Percentiles rank a stretch among this genome's conserved stretches.
Conservation (phyloP, 371 early-diverging fungal species). For the Neoconidiobolus thromboides region DNA sequence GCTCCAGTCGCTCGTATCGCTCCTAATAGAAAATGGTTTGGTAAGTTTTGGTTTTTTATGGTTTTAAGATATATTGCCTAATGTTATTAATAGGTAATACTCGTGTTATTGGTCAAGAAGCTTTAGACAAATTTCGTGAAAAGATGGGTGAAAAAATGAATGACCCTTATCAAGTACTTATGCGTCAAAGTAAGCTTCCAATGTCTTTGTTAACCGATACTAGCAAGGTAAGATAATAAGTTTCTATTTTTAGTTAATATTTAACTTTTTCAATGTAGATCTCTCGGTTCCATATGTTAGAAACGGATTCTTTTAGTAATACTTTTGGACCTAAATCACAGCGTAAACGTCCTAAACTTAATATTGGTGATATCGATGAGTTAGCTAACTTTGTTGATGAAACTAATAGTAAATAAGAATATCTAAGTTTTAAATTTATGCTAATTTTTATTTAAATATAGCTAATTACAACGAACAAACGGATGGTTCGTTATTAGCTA, state of each 20-base stretch:
- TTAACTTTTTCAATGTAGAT: slow-evolving; percentile 42
- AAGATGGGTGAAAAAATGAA: slow-evolving; percentile 73
- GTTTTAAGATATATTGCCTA: background rate
- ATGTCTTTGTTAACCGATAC: slow-evolving; percentile 81
- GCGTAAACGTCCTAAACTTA: slow-evolving; percentile 82
- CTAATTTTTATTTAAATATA: background rate
- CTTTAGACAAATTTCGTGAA: slow-evolving; percentile 74
- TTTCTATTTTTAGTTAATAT: slow-evolving; percentile 16
- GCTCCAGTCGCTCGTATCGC: slow-evolving; percentile 70
- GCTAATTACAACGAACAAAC: slow-evolving; percentile 55
- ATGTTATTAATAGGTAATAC: slow-evolving; percentile 48
- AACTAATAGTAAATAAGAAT: background rate
- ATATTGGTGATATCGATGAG: slow-evolving; percentile 57
- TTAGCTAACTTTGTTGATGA: slow-evolving; percentile 49
- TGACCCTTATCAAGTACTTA: slow-evolving; percentile 92
- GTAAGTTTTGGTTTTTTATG: slow-evolving; percentile 22
- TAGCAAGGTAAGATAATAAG: slow-evolving; percentile 29
- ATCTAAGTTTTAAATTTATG: slow-evolving; percentile 5
- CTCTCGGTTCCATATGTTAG: slow-evolving; percentile 74
- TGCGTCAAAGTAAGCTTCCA: slow-evolving; percentile 93
- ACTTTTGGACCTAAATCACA: slow-evolving; percentile 90
- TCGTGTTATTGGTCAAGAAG: slow-evolving; percentile 83
- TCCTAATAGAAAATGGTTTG: slow-evolving; percentile 96
- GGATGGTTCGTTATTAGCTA: slow-evolving; percentile 51
- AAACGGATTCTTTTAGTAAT: slow-evolving; percentile 73